Evolutionary conservation across 164 flowering plant species (phyloP).

Genomic region (Vitis cinerea): DNA sequence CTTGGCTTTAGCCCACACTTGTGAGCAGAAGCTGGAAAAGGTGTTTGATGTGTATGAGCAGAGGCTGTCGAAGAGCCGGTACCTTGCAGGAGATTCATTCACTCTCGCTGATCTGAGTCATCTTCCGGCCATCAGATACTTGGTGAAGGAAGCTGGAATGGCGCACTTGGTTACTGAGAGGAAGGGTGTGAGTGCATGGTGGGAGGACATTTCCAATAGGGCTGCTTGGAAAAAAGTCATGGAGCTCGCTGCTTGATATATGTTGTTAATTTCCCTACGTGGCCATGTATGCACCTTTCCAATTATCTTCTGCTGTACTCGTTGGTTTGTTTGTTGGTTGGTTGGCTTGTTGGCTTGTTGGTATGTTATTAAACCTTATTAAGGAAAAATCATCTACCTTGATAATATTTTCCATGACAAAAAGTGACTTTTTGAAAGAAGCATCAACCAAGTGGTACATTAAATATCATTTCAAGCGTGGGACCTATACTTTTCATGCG

Average conservation of each 20-base stretch:
- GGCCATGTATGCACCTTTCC: no score
- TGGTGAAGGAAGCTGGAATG: constrained; percentile 41
- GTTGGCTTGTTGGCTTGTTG: no score
- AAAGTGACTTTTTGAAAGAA: no score
- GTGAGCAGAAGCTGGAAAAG: constrained; percentile 49
- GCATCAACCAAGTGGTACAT: no score
- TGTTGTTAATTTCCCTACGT: no score
- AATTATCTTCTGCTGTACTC: no score
- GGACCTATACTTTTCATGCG: no score
- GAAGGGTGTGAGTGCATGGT: constrained; percentile 63
- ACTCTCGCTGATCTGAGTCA: constrained; percentile 65
- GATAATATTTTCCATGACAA: no score
- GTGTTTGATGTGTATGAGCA: constrained; percentile 67
- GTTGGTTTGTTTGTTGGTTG: no score
- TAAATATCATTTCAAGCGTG: no score
- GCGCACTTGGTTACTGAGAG: constrained; percentile 43
- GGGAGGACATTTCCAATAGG: constrained; percentile 62
- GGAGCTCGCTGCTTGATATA: constrained; percentile 22
- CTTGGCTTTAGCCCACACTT: constrained; percentile 26
- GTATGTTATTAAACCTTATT: no score
- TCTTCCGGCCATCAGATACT: constrained; percentile 43
- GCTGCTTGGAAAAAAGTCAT: constrained; percentile 70
- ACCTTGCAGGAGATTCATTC: constrained; percentile 58
- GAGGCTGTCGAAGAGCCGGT: constrained; percentile 41
- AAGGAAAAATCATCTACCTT: no score